Evolutionary conservation across 1,284 basidiomycete genomes (phyloP).

Genomic region (Papiliotrema nemorosa): DNA sequence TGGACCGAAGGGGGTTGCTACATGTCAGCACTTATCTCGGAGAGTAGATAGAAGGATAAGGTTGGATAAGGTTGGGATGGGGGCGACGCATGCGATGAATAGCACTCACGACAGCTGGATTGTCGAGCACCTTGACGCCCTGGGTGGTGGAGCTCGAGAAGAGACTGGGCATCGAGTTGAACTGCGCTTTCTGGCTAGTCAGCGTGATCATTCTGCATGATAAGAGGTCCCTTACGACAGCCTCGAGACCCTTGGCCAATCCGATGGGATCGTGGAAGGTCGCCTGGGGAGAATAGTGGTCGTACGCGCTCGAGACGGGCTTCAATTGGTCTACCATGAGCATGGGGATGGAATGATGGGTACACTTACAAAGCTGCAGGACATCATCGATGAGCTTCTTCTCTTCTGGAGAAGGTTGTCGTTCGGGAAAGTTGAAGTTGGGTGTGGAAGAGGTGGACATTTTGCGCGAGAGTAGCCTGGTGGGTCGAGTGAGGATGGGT

Average conservation of each 20-base stretch:
- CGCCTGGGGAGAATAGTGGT: slow-evolving; percentile 25
- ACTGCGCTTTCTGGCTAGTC: slow-evolving; percentile 32
- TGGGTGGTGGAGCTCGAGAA: slow-evolving; percentile 26
- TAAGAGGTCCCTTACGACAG: slow-evolving; percentile 18
- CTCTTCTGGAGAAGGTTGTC: slow-evolving; percentile 28
- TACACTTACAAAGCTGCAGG: slow-evolving; percentile 29
- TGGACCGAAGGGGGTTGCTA: slow-evolving; percentile 41
- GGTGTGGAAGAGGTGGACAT: slow-evolving; percentile 9
- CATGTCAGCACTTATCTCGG: neutral
- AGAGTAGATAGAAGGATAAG: neutral
- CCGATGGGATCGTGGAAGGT: slow-evolving; percentile 38
- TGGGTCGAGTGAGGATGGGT: neutral
- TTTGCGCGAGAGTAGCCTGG: neutral
- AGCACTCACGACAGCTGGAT: slow-evolving; percentile 31
- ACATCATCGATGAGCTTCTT: slow-evolving; percentile 33
- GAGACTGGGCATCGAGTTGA: slow-evolving; percentile 38
- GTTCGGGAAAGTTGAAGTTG: slow-evolving; percentile 29
- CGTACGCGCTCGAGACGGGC: slow-evolving; percentile 32
- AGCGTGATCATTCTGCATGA: neutral
- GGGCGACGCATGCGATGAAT: neutral
- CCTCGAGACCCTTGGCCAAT: slow-evolving; percentile 31
- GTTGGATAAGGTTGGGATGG: no score
- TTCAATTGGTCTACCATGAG: slow-evolving; percentile 30
- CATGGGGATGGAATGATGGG: neutral
- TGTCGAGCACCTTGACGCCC: slow-evolving; percentile 31